A percentile compares a stretch with the other conserved stretches of the same genome.
Conservation (phyloP, 106 monocot genomes). For the Dendrobium officinale region DNA sequence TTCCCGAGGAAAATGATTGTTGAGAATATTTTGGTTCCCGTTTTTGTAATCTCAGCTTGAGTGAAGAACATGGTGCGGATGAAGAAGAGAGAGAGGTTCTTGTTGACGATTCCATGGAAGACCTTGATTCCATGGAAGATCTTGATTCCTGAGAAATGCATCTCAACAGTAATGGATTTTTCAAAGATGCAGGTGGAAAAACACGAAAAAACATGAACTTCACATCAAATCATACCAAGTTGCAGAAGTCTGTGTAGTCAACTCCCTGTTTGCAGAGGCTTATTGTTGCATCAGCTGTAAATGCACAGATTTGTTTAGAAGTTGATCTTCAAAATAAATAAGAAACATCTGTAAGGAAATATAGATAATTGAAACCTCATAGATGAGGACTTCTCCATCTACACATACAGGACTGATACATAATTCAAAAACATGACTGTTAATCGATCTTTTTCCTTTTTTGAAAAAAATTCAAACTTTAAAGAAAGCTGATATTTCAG, state of each 20-base stretch:
- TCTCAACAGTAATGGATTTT: neutral
- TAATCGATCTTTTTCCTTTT: neutral
- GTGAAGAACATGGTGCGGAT: slow-evolving; percentile 65
- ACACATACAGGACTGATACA: neutral
- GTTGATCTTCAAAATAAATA: too few relatives aligned
- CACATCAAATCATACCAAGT: neutral
- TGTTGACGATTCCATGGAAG: slow-evolving; percentile 56
- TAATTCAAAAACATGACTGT: neutral
- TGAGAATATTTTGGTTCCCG: slow-evolving; percentile 12
- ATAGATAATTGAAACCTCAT: too few relatives aligned
- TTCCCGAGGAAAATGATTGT: slow-evolving; percentile 16
- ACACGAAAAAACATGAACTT: neutral
- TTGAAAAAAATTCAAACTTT: neutral
- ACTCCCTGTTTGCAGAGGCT: neutral
- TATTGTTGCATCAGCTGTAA: neutral
- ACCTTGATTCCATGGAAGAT: slow-evolving; percentile 35
- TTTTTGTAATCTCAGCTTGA: slow-evolving; percentile 32
- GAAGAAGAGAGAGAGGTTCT: slow-evolving; percentile 32
- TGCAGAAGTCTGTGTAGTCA: neutral
- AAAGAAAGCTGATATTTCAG: neutral
- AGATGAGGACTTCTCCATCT: too few relatives aligned
- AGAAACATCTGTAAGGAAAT: too few relatives aligned
- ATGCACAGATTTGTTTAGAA: too few relatives aligned
- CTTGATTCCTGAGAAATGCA: slow-evolving; percentile 39
- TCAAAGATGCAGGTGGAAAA: neutral